Conservation (phyloP, 495 filamentous ascomycete genomes). For the Aspergillus nanangensis region DNA sequence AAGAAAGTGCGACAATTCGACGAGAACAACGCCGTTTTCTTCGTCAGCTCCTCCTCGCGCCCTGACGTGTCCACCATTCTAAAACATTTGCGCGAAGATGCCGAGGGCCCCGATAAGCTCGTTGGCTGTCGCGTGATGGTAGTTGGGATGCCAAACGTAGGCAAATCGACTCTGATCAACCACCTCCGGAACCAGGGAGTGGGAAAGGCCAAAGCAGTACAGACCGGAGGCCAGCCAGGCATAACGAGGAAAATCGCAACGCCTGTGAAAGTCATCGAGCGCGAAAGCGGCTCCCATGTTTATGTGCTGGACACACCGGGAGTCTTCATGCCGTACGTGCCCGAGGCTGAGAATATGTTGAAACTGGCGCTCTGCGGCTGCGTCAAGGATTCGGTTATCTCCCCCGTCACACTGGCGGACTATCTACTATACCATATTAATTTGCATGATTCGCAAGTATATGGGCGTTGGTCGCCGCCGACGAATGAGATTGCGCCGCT, state of each 20-base stretch:
- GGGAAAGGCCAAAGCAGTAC: conserved; percentile 68
- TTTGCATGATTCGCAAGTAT: conserved; percentile 48
- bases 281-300: conserved; percentile 46
- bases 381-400: conserved; percentile 83
- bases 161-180: conserved; percentile 86
- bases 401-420: conserved; percentile 72
- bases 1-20: conserved; percentile 56
- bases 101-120: conserved; percentile 44
- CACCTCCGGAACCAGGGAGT: conserved; percentile 67
- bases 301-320: conserved; percentile 76
- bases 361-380: conserved; percentile 86
- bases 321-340: conserved; percentile 90
- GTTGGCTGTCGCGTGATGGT: conserved; percentile 75
- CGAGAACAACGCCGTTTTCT: conserved; percentile 54
- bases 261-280: conserved; percentile 74
- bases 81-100: conserved; percentile 47
- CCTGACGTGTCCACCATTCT: conserved; percentile 51
- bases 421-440: conserved; percentile 88
- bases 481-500: conserved; percentile 79
- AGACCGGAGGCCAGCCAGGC: conserved; percentile 82
- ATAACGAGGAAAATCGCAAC: conserved; percentile 81
- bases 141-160: conserved; percentile 96
- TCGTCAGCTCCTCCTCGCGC: conserved; percentile 52
- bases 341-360: conserved; percentile 80
- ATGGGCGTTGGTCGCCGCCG: conserved; percentile 60